Percentiles rank a stretch among this genome's conserved stretches.
phyloP scores from a whole-genome alignment of 2,329 filamentous ascomycete genomes.

The Tolypocladium endophyticum region DNA sequence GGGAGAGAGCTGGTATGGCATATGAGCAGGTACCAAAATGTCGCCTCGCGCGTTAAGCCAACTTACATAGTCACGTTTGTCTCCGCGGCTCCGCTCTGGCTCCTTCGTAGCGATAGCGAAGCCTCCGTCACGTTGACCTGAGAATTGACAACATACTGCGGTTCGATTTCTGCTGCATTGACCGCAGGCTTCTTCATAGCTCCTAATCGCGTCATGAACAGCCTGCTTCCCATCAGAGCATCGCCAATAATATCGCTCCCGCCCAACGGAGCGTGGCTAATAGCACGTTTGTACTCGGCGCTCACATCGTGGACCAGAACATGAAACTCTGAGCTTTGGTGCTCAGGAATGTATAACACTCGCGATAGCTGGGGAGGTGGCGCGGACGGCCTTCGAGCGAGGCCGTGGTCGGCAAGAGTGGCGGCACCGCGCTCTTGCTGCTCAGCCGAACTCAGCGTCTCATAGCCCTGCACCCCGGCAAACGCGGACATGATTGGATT shows the following conservation, averaged over 20 bases:
- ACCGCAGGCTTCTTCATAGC: neutral
- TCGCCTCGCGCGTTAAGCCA: neutral
- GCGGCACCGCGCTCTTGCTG: neutral
- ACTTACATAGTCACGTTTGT: neutral
- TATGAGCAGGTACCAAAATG: neutral
- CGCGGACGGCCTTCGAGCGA: neutral
- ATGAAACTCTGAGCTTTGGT: neutral
- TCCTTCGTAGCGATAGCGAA: neutral
- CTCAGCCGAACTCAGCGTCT: neutral
- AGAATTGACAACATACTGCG: neutral
- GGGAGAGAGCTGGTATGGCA: neutral
- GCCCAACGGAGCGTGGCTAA: neutral
- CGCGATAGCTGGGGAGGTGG: neutral
- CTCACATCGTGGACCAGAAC: neutral
- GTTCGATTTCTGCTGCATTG: neutral
- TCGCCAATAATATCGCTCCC: neutral
- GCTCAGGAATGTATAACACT: neutral
- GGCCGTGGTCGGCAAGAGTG: neutral
- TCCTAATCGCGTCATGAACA: neutral
- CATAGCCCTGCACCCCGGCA: neutral
- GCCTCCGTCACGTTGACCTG: neutral
- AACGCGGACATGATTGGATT: neutral
- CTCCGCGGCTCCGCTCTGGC: neutral
- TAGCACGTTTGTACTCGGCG: neutral
- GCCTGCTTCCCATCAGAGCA: neutral